These are phyloP conservation scores for Eimeria brunetti DNA, from an alignment of 169 alveolate genomes.

Conservation along the genomic window DNA sequence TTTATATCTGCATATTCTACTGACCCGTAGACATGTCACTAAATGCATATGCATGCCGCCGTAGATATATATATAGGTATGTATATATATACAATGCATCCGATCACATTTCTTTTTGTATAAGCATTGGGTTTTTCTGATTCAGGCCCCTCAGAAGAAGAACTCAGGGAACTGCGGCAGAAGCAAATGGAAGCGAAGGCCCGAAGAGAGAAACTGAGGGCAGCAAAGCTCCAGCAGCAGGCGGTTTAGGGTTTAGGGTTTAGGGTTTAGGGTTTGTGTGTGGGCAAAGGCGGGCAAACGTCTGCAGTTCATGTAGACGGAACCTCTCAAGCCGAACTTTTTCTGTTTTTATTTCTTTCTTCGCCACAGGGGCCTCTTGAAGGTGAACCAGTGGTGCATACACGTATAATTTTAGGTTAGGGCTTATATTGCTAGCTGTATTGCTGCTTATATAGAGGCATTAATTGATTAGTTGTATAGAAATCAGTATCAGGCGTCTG, in stretches of 20 bases:
- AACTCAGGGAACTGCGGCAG: conserved; percentile 36
- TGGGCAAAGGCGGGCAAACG: not conserved
- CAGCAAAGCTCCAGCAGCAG: not conserved
- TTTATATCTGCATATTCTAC: not conserved
- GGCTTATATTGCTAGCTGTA: not conserved
- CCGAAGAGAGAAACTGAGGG: not conserved
- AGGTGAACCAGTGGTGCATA: not conserved
- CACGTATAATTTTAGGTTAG: not conserved
- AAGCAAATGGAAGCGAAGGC: conserved; percentile 50
- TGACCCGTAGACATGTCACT: no score
- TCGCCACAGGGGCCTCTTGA: not conserved
- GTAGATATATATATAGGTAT: no score
- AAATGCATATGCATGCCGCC: no score
- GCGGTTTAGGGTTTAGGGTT: not conserved
- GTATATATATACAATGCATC: not conserved
- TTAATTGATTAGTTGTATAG: no score
- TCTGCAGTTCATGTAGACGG: not conserved
- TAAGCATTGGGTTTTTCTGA: not conserved
- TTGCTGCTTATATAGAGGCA: not conserved
- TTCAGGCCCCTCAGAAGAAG: conserved; percentile 50
- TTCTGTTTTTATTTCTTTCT: not conserved
- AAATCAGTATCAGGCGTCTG: no score
- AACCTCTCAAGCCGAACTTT: not conserved
- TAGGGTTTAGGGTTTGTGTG: conserved; percentile 24
- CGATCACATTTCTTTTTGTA: not conserved